phyloP scores from a whole-genome alignment of 2,329 filamentous ascomycete species.

The Fusarium torreyae region DNA sequence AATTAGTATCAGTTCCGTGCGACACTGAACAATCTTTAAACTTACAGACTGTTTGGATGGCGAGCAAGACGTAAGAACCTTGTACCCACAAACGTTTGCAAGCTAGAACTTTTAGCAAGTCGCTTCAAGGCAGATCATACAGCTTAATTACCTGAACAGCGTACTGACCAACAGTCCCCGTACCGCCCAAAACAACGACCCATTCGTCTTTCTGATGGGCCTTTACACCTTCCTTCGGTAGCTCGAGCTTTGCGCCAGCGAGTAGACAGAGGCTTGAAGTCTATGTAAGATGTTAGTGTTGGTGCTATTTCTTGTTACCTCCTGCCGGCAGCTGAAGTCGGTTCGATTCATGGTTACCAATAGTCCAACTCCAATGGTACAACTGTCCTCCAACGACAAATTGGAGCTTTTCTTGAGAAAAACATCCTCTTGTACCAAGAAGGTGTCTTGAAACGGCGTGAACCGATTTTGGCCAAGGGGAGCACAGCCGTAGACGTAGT shows the following conservation, averaged over 20 bases:
- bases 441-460: slow-evolving; percentile 57
- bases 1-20: background rate
- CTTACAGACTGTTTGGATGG: slow-evolving; percentile 49
- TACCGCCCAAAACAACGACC: slow-evolving; percentile 56
- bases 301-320: background rate
- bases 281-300: slow-evolving; percentile 34
- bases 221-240: slow-evolving; percentile 40
- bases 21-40: background rate
- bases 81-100: slow-evolving; percentile 54
- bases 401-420: slow-evolving; percentile 51
- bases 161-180: slow-evolving; percentile 55
- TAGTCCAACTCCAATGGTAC: slow-evolving; percentile 55
- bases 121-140: rapidly evolving
- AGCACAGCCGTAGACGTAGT: slow-evolving; percentile 56
- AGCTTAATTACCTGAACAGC: slow-evolving; percentile 49
- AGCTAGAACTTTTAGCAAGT: slow-evolving; percentile 46
- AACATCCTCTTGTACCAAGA: slow-evolving; percentile 56
- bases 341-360: slow-evolving; percentile 45
- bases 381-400: slow-evolving; percentile 51
- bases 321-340: background rate
- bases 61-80: slow-evolving; percentile 57
- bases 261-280: slow-evolving; percentile 55
- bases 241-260: slow-evolving; percentile 45
- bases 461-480: slow-evolving; percentile 53
- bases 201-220: slow-evolving; percentile 51